Percentiles rank a stretch among this genome's conserved stretches.
These are phyloP conservation scores for Nissolia schottii DNA, from an alignment of 306 rosid genomes.

Conservation along the genomic window DNA sequence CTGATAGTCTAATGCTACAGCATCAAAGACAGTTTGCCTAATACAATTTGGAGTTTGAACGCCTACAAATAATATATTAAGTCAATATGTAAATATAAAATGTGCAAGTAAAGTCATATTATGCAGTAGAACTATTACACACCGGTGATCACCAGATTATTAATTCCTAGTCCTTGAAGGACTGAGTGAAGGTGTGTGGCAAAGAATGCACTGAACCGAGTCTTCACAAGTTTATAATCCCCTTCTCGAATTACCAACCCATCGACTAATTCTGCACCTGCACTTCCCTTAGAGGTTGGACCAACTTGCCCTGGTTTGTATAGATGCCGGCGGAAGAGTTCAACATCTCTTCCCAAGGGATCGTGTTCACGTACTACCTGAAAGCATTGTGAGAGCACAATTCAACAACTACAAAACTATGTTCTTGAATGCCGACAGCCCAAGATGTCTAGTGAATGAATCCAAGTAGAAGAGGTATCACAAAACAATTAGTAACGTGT, in stretches of 20 bases:
- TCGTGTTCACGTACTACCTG: conserved; percentile 93
- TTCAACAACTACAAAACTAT: neutral
- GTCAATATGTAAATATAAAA: conserved; percentile 15
- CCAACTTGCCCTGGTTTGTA: conserved; percentile 46
- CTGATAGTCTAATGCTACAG: conserved; percentile 74
- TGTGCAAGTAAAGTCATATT: neutral
- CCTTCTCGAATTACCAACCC: conserved; percentile 77
- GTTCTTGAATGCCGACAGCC: neutral
- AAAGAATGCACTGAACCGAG: conserved; percentile 90
- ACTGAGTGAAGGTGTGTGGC: conserved; percentile 71
- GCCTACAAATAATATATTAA: conserved; percentile 37
- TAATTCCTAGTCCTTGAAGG: conserved; percentile 62
- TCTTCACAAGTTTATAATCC: conserved; percentile 80
- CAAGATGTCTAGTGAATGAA: neutral
- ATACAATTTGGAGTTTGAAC: conserved; percentile 98
- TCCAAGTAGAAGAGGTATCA: neutral
- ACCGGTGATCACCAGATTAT: conserved; percentile 68
- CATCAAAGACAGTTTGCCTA: conserved; percentile 88
- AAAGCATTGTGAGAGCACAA: neutral
- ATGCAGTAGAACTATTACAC: conserved; percentile 14
- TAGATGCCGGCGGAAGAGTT: conserved; percentile 72
- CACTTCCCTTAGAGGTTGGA: conserved; percentile 54
- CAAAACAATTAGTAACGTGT: neutral
- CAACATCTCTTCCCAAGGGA: conserved; percentile 81
- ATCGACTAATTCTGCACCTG: conserved; percentile 73